phyloP scores from a whole-genome alignment of 495 filamentous ascomycete species.

The Geopyxis carbonaria region DNA sequence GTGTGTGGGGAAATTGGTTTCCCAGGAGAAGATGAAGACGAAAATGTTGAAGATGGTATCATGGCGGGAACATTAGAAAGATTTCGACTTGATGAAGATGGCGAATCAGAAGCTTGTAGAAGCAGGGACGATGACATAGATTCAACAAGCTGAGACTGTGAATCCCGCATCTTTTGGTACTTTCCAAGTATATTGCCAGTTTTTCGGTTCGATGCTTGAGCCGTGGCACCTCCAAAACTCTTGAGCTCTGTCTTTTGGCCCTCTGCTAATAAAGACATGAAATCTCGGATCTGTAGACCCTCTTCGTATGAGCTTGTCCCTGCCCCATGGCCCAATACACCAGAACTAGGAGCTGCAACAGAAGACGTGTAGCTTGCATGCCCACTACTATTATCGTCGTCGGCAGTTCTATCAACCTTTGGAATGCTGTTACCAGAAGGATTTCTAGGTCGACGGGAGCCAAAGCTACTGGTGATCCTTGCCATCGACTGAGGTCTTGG shows the following conservation, averaged over 20 bases:
- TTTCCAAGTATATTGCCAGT: conserved; percentile 37
- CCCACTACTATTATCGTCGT: conserved; percentile 74
- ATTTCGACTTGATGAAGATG: conserved; percentile 43
- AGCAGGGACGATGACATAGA: conserved; percentile 73
- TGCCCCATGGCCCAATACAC: conserved; percentile 54
- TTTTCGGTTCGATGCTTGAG: conserved; percentile 14
- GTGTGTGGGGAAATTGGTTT: conserved; percentile 89
- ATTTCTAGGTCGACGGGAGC: conserved; percentile 57
- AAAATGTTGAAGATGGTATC: conserved; percentile 65
- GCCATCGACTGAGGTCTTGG: conserved; percentile 56
- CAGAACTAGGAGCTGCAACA: conserved; percentile 67
- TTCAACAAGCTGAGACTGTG: conserved; percentile 68
- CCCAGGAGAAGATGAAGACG: conserved; percentile 70
- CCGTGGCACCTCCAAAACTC: conserved; percentile 14
- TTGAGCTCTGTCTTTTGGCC: conserved; percentile 22
- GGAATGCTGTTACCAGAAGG: conserved; percentile 52
- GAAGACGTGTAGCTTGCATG: conserved; percentile 73
- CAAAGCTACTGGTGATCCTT: conserved; percentile 71
- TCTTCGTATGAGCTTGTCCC: conserved; percentile 15
- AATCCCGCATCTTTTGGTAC: conserved; percentile 83
- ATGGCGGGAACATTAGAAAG: conserved; percentile 68
- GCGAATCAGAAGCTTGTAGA: conserved; percentile 58
- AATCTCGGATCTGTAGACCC: conserved; percentile 22
- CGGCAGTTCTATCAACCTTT: too few species aligned
- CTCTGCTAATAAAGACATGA: conserved; percentile 18